Evolutionary conservation across 1,284 basidiomycete species (phyloP), one percentile per base, ranked within the genome.

Genomic region (Trametes hirsuta): DNA sequence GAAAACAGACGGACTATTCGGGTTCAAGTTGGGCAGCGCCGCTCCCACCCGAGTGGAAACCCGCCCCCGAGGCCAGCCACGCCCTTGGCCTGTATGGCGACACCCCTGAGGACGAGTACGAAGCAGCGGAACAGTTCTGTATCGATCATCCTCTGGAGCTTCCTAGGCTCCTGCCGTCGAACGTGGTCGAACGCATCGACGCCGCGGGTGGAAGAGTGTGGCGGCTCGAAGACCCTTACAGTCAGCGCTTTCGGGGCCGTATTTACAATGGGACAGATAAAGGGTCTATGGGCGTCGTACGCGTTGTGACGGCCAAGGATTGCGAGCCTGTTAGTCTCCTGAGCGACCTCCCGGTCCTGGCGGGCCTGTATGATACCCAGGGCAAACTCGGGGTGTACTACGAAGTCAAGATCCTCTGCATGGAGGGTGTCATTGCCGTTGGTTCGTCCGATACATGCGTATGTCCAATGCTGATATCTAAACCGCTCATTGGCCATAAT

Each of bases 381-480:
- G 79, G 77, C 0, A 82, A 85, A 61, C 65, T 66, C 0, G 88
- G 88, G 10, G 79, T 84, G 0, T 90, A 90, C 69, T 90, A 82
- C 66, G 88, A 90, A 69, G 68, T 88, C 11, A 73, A 72, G 15
- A 78, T 90, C 46, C 66, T 77, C 40, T 74, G 73, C 47, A 87
- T 88, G 85, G 75, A 83, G 18, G 84, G 83, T 3, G 74, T 83
- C 46, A 76, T 89, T 47, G 84, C 87, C 1, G 71, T 90, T 51
- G 87, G 87, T 87, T 46, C 41, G 44, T 18, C n/a, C 35, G n/a
- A 36, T 12, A 1, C n/a, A n/a, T n/a, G n/a, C n/a, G n/a, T 45
- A 12, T 22, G 5, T 12, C n/a, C 4, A 30, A 14, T 4, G 1
- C 12, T n/a, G 9, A 12, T 40, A 21, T 41, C 4, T 30, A 5